phyloP scores from a whole-genome alignment of 495 filamentous ascomycete genomes.

The Evernia prunastri region DNA sequence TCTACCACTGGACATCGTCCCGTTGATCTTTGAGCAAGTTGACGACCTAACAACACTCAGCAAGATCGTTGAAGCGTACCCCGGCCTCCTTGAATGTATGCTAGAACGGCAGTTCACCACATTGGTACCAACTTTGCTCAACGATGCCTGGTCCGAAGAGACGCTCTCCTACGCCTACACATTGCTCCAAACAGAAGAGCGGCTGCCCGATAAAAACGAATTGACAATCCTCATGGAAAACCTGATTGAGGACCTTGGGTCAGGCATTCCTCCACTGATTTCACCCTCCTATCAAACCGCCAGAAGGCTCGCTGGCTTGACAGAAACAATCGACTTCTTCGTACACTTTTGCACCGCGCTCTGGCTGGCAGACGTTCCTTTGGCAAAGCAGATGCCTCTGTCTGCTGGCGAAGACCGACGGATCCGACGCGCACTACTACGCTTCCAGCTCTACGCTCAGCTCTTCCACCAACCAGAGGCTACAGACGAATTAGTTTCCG shows the following conservation, averaged over 20 bases:
- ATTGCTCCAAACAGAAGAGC: too few species aligned
- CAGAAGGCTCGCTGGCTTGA: neutral
- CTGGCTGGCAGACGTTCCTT: neutral
- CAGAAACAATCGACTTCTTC: constrained; percentile 6
- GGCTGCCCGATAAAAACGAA: too few species aligned
- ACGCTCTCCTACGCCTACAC: too few species aligned
- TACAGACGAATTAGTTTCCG: neutral
- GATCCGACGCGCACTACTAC: neutral
- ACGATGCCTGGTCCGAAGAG: too few species aligned
- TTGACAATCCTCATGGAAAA: neutral
- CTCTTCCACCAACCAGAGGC: constrained; percentile 2
- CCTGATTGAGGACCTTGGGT: neutral
- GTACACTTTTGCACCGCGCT: neutral
- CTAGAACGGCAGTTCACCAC: neutral
- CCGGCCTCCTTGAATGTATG: neutral
- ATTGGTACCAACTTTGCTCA: neutral
- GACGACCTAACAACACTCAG: neutral
- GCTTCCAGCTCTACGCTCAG: constrained; percentile 6
- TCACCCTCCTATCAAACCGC: neutral
- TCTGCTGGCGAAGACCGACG: constrained; percentile 1
- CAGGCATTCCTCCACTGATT: neutral
- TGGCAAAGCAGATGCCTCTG: neutral
- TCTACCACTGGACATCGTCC: constrained; percentile 1
- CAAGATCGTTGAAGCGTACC: neutral
- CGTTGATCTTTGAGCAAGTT: constrained; percentile 1